These are phyloP conservation scores for Leucocoprinus sp. DNA, from an alignment of 768 basidiomycete genomes.

Conservation along the genomic window DNA sequence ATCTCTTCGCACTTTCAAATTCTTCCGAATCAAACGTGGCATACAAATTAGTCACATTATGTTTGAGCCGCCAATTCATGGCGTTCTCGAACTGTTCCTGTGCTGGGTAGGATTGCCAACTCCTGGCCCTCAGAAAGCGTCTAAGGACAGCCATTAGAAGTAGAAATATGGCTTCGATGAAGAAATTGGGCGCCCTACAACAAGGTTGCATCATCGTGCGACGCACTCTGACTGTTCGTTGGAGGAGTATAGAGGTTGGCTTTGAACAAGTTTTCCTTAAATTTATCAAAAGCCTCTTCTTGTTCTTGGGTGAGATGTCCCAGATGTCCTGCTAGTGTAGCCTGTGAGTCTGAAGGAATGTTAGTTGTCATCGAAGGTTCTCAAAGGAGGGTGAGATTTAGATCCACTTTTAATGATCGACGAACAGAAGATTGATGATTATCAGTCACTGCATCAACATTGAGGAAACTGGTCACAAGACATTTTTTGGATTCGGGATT, in stretches of 20 bases:
- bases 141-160: conserved; percentile 30
- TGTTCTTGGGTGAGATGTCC: conserved; percentile 47
- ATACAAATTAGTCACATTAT: conserved; percentile 58
- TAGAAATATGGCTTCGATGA: too few relatives aligned
- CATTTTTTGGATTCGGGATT: too few relatives aligned
- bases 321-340: conserved; percentile 37
- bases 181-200: conserved; percentile 42
- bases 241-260: conserved; percentile 44
- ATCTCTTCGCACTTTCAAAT: conserved; percentile 47
- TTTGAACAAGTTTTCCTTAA: conserved; percentile 43
- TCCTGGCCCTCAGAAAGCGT: conserved; percentile 76
- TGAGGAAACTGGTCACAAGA: too few relatives aligned
- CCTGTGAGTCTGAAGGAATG: not conserved
- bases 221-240: conserved; percentile 26
- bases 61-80: conserved; percentile 58
- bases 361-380: not conserved
- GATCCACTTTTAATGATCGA: too few relatives aligned
- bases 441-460: too few relatives aligned
- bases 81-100: conserved; percentile 62
- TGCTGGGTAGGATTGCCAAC: conserved; percentile 54
- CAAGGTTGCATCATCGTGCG: conserved; percentile 60
- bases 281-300: conserved; percentile 36
- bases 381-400: not conserved
- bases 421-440: too few relatives aligned
- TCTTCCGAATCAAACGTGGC: conserved; percentile 50